phyloP scores from a whole-genome alignment of 345 rosid genomes.

The Brassica carinata region DNA sequence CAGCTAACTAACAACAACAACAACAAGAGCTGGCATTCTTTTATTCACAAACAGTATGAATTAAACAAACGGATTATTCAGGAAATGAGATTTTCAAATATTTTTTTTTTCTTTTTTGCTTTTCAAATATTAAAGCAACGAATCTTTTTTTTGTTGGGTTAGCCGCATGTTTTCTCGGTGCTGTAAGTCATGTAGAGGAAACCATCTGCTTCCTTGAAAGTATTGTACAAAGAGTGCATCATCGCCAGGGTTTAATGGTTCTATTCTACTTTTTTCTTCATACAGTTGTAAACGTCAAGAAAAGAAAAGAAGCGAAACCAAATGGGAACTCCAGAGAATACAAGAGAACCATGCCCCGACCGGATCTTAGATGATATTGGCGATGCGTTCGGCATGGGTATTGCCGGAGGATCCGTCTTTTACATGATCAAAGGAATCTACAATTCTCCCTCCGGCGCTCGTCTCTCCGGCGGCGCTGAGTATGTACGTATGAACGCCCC shows the following conservation, averaged over 20 bases:
- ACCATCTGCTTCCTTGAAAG: constrained; percentile 76
- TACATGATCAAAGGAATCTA: not conserved
- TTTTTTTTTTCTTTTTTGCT: no score
- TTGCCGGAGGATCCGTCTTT: not conserved
- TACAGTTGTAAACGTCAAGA: not conserved
- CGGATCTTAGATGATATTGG: not conserved
- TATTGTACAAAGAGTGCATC: constrained; percentile 60
- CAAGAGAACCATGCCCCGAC: not conserved
- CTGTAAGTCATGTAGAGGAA: constrained; percentile 80
- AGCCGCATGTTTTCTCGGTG: constrained; percentile 76
- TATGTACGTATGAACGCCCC: not conserved
- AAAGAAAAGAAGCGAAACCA: not conserved
- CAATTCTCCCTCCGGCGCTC: not conserved
- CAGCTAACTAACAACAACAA: constrained; percentile 31
- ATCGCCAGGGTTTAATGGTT: not conserved
- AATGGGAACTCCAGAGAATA: not conserved
- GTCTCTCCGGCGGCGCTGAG: not conserved
- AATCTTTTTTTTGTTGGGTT: not conserved
- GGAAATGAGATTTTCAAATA: not conserved
- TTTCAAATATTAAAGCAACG: not conserved
- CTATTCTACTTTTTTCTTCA: not conserved
- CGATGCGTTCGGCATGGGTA: not conserved
- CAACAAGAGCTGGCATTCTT: constrained; percentile 37
- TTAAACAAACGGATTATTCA: constrained; percentile 32
- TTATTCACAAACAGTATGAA: constrained; percentile 33